Conservation (phyloP, 768 basidiomycete species). For the Fomitopsis pulvina region DNA sequence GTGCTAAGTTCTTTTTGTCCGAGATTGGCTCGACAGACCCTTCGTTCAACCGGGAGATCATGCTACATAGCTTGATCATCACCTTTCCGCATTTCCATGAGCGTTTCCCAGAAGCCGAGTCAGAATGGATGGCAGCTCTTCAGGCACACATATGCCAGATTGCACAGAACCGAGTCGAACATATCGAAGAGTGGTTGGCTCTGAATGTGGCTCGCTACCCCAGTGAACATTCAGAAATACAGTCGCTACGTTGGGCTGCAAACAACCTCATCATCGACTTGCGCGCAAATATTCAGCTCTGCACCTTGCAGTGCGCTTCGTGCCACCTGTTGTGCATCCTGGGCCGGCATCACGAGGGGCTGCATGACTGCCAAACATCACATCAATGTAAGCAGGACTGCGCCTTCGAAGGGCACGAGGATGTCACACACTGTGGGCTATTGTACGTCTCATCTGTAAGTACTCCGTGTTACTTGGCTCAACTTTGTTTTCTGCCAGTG, state of each 20-base stretch:
- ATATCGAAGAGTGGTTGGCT: slow-evolving; percentile 46
- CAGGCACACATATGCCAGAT: slow-evolving; percentile 31
- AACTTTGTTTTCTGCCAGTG: slow-evolving; percentile 33
- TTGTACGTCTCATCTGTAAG: slow-evolving; percentile 29
- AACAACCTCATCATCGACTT: slow-evolving; percentile 39
- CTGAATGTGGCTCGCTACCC: slow-evolving; percentile 44
- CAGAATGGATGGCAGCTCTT: slow-evolving; percentile 35
- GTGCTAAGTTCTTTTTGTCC: slow-evolving; percentile 29
- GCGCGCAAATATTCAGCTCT: slow-evolving; percentile 39
- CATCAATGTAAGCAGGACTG: slow-evolving; percentile 42
- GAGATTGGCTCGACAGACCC: slow-evolving; percentile 10
- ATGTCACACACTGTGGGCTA: slow-evolving; percentile 36
- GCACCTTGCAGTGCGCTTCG: slow-evolving; percentile 37
- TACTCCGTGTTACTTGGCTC: neutral
- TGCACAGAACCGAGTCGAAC: slow-evolving; percentile 36
- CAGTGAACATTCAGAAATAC: slow-evolving; percentile 35
- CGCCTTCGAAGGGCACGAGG: slow-evolving; percentile 33
- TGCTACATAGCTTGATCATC: slow-evolving; percentile 18
- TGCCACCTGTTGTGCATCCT: slow-evolving; percentile 47
- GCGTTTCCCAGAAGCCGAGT: slow-evolving; percentile 32
- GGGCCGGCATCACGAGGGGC: slow-evolving; percentile 35
- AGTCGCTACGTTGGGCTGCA: slow-evolving; percentile 37
- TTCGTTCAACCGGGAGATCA: slow-evolving; percentile 16
- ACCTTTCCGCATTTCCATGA: slow-evolving; percentile 26
- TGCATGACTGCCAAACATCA: slow-evolving; percentile 44